A percentile compares a stretch with the other conserved stretches of the same genome.
These are phyloP conservation scores for Orbilia javanica DNA, from an alignment of 2,329 filamentous ascomycete species.

Conservation along the genomic window DNA sequence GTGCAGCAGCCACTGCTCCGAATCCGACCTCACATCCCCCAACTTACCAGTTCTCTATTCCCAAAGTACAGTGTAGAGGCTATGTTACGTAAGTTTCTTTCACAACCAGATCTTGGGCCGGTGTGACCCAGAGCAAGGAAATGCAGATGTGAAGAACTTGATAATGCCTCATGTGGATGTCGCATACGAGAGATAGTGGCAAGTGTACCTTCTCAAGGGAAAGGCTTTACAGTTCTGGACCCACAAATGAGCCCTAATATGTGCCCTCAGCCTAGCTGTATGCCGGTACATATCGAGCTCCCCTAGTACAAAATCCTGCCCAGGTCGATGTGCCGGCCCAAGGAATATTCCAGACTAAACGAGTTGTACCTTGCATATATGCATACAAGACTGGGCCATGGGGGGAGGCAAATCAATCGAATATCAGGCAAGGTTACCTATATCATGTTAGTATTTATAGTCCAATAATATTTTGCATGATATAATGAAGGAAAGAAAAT, in stretches of 20 bases:
- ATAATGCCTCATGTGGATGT: background rate
- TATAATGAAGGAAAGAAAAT: conserved; percentile 7
- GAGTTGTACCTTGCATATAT: conserved; percentile 15
- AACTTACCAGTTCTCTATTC: background rate
- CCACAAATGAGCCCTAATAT: background rate
- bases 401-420: conserved; percentile 13
- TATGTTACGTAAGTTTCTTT: background rate
- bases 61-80: background rate
- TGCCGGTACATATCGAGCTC: background rate
- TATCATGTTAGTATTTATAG: conserved; percentile 11
- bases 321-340: conserved; percentile 15
- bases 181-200: background rate
- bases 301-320: background rate
- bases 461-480: background rate
- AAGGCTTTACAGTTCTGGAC: background rate
- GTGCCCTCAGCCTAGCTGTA: background rate
- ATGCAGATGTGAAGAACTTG: background rate
- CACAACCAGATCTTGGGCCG: no score
- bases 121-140: background rate
- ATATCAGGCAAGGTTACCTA: conserved; percentile 14
- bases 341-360: background rate
- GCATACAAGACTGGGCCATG: conserved; percentile 1
- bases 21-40: background rate
- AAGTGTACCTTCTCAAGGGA: background rate
- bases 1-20: background rate